Percentiles rank a stretch among this genome's conserved stretches.
Evolutionary conservation across 805 yeast species (phyloP).

Genomic region (Wickerhamomyces bisporus): DNA sequence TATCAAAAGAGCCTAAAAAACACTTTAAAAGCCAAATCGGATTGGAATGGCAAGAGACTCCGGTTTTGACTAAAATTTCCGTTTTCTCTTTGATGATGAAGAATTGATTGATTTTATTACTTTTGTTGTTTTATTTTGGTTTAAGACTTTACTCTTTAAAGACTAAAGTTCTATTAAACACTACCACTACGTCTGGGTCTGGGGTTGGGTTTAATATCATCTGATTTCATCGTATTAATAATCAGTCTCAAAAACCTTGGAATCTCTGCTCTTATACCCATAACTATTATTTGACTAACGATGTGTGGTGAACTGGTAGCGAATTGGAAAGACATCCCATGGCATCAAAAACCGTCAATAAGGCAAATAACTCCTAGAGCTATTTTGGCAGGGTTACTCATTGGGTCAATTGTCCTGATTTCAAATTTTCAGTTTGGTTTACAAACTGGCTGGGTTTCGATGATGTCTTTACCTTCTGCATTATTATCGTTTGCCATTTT

Average conservation of each 20-base stretch:
- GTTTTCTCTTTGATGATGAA: background rate
- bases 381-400: slow-evolving; percentile 65
- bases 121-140: no score
- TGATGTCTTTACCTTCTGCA: slow-evolving; percentile 97
- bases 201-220: no score
- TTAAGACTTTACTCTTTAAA: background rate
- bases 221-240: background rate
- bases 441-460: slow-evolving; percentile 98
- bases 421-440: slow-evolving; percentile 95
- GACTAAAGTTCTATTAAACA: background rate
- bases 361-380: slow-evolving; percentile 73
- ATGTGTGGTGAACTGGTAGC: background rate
- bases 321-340: slow-evolving; percentile 19
- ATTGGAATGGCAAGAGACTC: background rate
- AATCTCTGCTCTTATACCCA: no score
- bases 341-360: slow-evolving; percentile 39
- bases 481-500: slow-evolving; percentile 80
- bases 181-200: no score
- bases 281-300: no score
- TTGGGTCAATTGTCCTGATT: slow-evolving; percentile 83
- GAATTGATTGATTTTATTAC: no score
- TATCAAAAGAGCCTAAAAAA: background rate
- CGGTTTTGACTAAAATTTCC: no score
- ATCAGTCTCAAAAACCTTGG: background rate
- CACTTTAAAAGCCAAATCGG: background rate